A percentile compares a stretch with the other conserved stretches of the same genome.
Conservation (phyloP, 306 rosid genomes). For the Carpinus viminea region DNA sequence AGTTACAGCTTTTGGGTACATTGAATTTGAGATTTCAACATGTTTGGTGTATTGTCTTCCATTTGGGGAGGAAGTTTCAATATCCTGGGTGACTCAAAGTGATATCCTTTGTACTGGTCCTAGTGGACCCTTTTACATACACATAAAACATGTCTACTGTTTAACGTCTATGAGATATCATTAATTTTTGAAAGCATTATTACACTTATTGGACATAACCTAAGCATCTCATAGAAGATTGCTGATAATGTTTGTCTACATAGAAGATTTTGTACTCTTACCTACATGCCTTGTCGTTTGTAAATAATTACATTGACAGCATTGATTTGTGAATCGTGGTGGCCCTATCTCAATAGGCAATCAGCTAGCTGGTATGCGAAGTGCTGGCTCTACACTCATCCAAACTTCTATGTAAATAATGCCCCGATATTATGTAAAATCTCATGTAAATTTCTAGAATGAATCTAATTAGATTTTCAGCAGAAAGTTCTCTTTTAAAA, state of each 20-base stretch:
- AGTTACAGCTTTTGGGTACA: not conserved
- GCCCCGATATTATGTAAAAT: not conserved
- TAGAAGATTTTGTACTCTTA: not conserved
- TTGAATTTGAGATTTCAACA: not conserved
- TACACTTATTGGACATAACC: too few species aligned
- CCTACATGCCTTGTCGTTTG: not conserved
- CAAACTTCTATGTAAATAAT: not conserved
- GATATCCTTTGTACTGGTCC: too few species aligned
- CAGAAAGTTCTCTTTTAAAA: not conserved
- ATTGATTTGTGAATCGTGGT: not conserved
- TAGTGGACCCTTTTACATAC: not conserved
- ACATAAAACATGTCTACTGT: too few species aligned
- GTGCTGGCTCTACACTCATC: not conserved
- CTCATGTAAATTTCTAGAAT: not conserved
- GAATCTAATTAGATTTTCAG: not conserved
- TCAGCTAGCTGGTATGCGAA: not conserved
- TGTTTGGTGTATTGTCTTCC: not conserved
- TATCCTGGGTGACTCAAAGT: not conserved
- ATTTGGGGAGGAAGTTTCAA: not conserved
- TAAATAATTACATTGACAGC: not conserved
- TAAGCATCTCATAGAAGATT: too few species aligned
- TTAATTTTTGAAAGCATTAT: too few species aligned
- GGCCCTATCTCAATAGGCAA: not conserved
- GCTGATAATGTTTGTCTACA: not conserved
- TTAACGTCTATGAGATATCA: too few species aligned